Evolutionary conservation across 202 grass and related monocot genomes (phyloP), one percentile per base, ranked within the genome.

Genomic region (Musa balbisiana): DNA sequence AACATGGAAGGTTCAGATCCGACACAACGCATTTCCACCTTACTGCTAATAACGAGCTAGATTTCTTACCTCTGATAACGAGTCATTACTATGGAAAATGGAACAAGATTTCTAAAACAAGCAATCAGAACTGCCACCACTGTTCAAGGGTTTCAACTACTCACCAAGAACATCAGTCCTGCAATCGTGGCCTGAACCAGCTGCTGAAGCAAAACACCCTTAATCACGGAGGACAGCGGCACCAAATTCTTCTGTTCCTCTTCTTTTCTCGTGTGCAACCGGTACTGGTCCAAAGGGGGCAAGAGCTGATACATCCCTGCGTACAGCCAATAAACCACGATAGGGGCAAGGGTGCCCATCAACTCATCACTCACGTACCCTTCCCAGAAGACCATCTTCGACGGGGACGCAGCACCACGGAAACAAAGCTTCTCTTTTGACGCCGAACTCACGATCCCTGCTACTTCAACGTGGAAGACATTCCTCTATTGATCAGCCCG

Each of bases 231-330:
- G 22, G 51, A 26, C 19, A 73, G 14, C 2, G 71, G 71, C 71
- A 72, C 70, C 70, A 73, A 16, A 24, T 73, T 73, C 51, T 54
- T 73, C 51, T 73, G 71, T n/a, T 73, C 71, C 71, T 73, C 22
- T 55, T 73, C 71, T 55, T 73, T 73, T 54, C 71, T 54, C 11
- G 52, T 53, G 10, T 73, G 71, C 71, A 73, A 10, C 22, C 22
- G 71, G 20, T 53, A 55, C 71, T 24, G 52, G 3, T 53, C 71
- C 71, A 70, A 16, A 4, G 67, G 49, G 2, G 67, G 67, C 17
- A 70, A 12, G 0, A 70, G 67, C 49, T 70, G 67, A 51, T 51
- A 70, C 43, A 52, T 12, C 51, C 67, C 67, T 22, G 49, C 49
- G 49, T 70, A 70, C 8, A 70, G 49, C 33, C 67, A 70, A 51